Base-by-base conservation (phyloP, 805 yeast species). In the Myxozyma kluyveri region DNA sequence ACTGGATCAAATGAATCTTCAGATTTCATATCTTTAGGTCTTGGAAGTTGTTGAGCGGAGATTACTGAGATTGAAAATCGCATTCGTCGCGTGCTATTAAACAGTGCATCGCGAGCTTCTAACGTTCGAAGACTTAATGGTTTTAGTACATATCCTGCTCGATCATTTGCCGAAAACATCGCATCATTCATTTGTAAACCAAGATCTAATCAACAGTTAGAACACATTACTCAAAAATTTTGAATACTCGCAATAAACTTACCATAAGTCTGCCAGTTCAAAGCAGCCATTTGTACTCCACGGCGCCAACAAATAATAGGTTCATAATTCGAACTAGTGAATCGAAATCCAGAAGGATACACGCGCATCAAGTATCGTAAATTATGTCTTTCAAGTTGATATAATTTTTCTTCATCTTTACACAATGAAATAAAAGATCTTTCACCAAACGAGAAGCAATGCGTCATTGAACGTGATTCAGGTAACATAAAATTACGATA, bases 211-310 rank as follows among this genome's bases (percentile, higher is more conserved):
- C n/a, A n/a, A n/a, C n/a, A n/a, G n/a, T n/a, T n/a, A n/a, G n/a
- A n/a, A n/a, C n/a, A n/a, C n/a, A n/a, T n/a, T n/a, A n/a, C n/a
- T n/a, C n/a, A n/a, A 18, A 4, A 4, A 19, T n/a, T 36, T 19
- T 9, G 40, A 9, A 7, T 9, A n/a, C n/a, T n/a, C n/a, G n/a
- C n/a, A n/a, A n/a, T n/a, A 22, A 3, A 43, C 47, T 23, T 22
- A 43, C 47, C 54, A 40, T 50, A 45, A 6, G 54, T 50, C 18
- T 50, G 54, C 54, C 54, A 50, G 18, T 50, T 93, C 0, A 96
- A 83, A 0, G 99, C 98, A 3, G 87, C 98, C 88, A 93, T 80
- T 65, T 93, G 99, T 9, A 78, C 84, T 0, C 99, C 99, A 42
- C 77, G 72, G 45, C 75, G 75, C 99, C 99, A 93, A 63, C 80